Base-by-base conservation (phyloP, 805 yeast genomes). In the Lipomyces oligophaga region DNA sequence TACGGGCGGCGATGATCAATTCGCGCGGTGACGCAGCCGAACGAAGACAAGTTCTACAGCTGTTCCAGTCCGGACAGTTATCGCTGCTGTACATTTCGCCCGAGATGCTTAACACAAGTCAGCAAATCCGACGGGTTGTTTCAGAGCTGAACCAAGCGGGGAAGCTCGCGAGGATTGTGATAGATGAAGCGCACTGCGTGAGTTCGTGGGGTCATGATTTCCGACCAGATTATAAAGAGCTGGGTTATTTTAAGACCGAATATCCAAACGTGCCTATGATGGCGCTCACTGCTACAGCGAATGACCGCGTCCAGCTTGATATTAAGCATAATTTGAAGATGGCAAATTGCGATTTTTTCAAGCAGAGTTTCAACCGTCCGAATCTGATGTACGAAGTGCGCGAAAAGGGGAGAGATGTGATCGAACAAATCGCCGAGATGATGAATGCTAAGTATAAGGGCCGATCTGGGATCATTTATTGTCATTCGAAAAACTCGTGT, bases 171-270 rank as follows among this genome's bases (percentile, higher is more conserved):
- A 72, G 97, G 43, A 75, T 93, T 31, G 96, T 93, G 8, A 87
- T 93, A 36, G 98, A 93, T 67, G 98, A 87, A 63, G 98, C 98
- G 0, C 98, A 93, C 67, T 93, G 98, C 74, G 95, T 93, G 36
- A 86, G 96, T 42, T 83, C 94, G 8, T 93, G 98, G 98, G 98
- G 98, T 18, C 98, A 93, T 66, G 98, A 93, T 66, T 93, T 93
- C 65, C 74, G 98, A 42, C 97, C 97, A 0, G 97, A 93, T 65
- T 93, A 93, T 68, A 85, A 88, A 59, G 83, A 81, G 8, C 71
- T 93, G 61, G 78, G 79, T 28, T 75, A 73, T 55, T 85, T 93
- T 65, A 87, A 87, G 60, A 65, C 68, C 16, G 75, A 78, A 39
- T 93, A 76, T 61, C 94, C 95, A 0, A 75, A 75, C 41, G 78